Base-by-base conservation (phyloP, 805 yeast species). In the Ogataea glucozyma region DNA sequence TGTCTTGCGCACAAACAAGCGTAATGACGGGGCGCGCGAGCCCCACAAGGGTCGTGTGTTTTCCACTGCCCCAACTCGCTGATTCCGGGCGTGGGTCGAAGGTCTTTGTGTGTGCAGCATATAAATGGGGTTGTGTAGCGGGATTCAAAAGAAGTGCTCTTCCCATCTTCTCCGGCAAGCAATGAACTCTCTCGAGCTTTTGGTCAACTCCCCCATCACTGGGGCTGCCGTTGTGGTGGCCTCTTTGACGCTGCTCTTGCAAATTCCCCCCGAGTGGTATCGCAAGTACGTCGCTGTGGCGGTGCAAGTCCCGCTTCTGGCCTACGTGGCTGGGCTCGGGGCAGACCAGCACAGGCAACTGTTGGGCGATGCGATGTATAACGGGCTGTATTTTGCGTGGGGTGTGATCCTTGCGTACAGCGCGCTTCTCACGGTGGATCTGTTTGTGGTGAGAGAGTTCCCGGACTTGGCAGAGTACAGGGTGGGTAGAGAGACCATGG, bases 261-360 rank as follows among this genome's bases (percentile, higher is more conserved):
- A 45, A 19, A 16, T 45, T 12, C 49, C 46, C 4, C 43, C 46
- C 3, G 33, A 23, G 4, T 23, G 4, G 6, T 33, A 29, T 30
- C 38, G 49, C 7, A 45, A 41, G 20, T 37, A 36, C 12, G 41
- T 45, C 1, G 36, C 49, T 5, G 18, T 41, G 20, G 37, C 41
- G 2, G 34, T 36, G 20, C 20, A 32, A 26, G 14, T 17, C 6
- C 4, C 17, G 3, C 14, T 27, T 5, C 6, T 34, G 9, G 4
- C 6, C 3, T 4, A 23, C 2, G n/a, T 34, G 10, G 16, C 9
- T 11, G 21, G 21, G 4, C 3, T 30, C 16, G 32, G 32, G 18
- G 10, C 20, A 4, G 32, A 21, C 8, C 4, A 19, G 13, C 19
- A 11, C 6, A 16, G 20, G 19, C 10, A 16, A 11, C 5, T 7